Conservation (phyloP, 305 asterid species). For the Fraxinus ornus region DNA sequence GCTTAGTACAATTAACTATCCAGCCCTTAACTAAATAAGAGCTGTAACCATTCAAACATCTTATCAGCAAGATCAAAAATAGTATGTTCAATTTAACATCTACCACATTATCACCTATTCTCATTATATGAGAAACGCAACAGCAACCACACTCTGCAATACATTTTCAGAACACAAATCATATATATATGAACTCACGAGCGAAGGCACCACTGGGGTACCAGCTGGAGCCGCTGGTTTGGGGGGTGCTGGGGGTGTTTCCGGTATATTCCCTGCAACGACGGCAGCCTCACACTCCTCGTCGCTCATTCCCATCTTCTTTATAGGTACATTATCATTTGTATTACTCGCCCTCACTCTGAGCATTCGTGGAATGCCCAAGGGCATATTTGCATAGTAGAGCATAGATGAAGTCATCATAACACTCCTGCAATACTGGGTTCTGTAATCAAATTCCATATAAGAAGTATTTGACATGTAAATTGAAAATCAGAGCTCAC, state of each 20-base stretch:
- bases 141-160: background rate
- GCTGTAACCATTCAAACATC: background rate
- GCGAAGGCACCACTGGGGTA: slow-evolving; percentile 59
- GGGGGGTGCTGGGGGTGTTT: slow-evolving; percentile 77
- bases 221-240: slow-evolving; percentile 76
- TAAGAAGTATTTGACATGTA: background rate
- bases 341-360: slow-evolving; percentile 45
- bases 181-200: slow-evolving; percentile 43
- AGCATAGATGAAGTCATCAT: slow-evolving; percentile 51
- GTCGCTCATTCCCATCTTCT: slow-evolving; percentile 56
- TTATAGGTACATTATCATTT: slow-evolving; percentile 33
- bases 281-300: slow-evolving; percentile 85
- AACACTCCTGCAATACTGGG: slow-evolving; percentile 8
- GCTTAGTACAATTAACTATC: background rate
- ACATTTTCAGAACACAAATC: background rate
- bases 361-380: slow-evolving; percentile 27
- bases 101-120: background rate
- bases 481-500: slow-evolving; percentile 6
- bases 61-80: background rate
- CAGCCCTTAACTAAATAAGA: background rate
- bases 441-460: background rate
- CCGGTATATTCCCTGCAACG: slow-evolving; percentile 79
- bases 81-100: slow-evolving; percentile 8
- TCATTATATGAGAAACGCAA: background rate
- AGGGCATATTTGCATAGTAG: slow-evolving; percentile 35